These are phyloP conservation scores for Vitis hybrid DNA, from an alignment of 177 flowering plant species.

Conservation along the genomic window DNA sequence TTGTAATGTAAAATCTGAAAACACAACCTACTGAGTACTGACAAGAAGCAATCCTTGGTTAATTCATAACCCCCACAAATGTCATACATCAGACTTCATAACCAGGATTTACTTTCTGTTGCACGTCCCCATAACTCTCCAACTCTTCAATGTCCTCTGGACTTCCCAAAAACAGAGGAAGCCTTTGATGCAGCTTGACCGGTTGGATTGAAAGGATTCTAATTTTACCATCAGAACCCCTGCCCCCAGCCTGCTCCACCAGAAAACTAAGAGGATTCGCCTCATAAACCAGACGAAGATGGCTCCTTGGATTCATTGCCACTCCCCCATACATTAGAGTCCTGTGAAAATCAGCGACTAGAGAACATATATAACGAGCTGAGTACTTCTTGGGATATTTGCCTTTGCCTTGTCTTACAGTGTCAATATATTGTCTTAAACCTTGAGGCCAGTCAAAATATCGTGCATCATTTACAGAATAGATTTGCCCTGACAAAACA, in stretches of 20 bases:
- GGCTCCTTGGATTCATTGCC: constrained; percentile 94
- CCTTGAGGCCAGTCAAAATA: constrained; percentile 99
- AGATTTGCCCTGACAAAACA: constrained; percentile 80
- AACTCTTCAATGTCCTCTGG: constrained; percentile 84
- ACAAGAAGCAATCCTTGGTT: too few species aligned
- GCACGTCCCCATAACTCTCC: constrained; percentile 86
- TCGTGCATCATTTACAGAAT: constrained; percentile 95
- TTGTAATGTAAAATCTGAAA: too few species aligned
- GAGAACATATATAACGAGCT: constrained; percentile 92
- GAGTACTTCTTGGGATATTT: constrained; percentile 88
- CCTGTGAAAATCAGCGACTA: constrained; percentile 95
- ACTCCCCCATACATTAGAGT: constrained; percentile 91
- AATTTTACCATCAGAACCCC: constrained; percentile 87
- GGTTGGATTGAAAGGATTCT: constrained; percentile 88
- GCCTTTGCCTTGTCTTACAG: constrained; percentile 93
- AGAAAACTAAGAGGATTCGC: constrained; percentile 95
- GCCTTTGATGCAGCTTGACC: constrained; percentile 80
- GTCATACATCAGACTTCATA: constrained; percentile 63
- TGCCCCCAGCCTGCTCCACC: constrained; percentile 93
- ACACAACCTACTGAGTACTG: too few species aligned
- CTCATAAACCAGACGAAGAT: constrained; percentile 91
- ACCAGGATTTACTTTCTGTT: constrained; percentile 93
- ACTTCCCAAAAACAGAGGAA: constrained; percentile 89
- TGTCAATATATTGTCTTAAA: constrained; percentile 78
- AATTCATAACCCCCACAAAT: too few species aligned